Base-by-base conservation (phyloP, 1,284 basidiomycete genomes). In the Ceratorhiza oryzae-sativae region DNA sequence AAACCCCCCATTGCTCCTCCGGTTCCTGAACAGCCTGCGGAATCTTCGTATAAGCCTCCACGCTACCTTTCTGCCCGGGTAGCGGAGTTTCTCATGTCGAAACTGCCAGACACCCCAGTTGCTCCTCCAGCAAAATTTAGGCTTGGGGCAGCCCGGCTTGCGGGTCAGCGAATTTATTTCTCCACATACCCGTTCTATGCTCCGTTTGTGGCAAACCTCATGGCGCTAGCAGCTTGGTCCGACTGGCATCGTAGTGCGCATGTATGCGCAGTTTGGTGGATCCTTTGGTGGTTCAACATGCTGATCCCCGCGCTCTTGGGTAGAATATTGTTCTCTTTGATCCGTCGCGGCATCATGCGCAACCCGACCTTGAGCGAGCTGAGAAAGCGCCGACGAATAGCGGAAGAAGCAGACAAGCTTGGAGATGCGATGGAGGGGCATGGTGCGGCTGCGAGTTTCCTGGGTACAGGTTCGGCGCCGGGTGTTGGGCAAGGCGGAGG, bases 261-360 rank as follows among this genome's bases (percentile, higher is more conserved):
- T 6, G 84, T 83, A 72, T 90, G 89, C 74, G 68, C 77, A 34
- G 88, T 90, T 1, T 90, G 85, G 74, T 90, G 89, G 89, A 77
- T 83, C 27, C 77, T 89, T 20, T 90, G 89, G 89, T 85, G 85
- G 76, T 76, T 85, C 67, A 83, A 89, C 75, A 76, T 88, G 18
- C 80, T 90, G 4, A 79, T 86, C 13, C 84, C 89, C 18, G 82
- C 83, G 3, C 76, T 88, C 41, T 74, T 87, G 61, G 77, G 85
- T 48, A 81, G 83, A 32, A 78, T 88, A 6, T 75, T 86, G 23
- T 85, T 83, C 74, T 76, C 83, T 32, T 82, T 90, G 51, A 39
- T 87, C 20, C 82, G 83, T 34, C 83, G 84, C 36, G 84, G 82
- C 72, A 70, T 89, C 49, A 80, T 85, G 13, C 82, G 85, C 1